These are phyloP conservation scores for Zizania latifolia DNA, from an alignment of 176 grass and related monocot species.

Conservation along the genomic window DNA sequence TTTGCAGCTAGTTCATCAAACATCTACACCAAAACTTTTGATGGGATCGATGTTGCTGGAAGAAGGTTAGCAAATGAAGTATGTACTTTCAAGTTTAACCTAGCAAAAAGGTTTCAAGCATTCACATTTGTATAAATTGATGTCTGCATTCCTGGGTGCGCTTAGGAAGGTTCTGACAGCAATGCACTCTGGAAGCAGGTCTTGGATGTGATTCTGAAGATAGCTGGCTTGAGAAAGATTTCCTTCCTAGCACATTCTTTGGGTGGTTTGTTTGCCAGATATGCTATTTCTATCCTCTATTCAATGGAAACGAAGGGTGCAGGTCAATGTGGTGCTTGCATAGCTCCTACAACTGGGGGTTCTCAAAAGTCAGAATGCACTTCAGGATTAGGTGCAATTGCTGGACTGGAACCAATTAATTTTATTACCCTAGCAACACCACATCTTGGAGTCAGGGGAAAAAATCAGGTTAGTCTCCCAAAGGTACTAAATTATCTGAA, in stretches of 20 bases:
- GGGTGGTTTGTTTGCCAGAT: slow-evolving; percentile 87
- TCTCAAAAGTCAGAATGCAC: slow-evolving; percentile 1
- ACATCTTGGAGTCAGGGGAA: slow-evolving; percentile 92
- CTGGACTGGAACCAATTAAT: slow-evolving; percentile 66
- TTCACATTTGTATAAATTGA: slow-evolving; percentile 16
- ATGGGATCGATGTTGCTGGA: slow-evolving; percentile 71
- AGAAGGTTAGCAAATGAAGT: slow-evolving; percentile 89
- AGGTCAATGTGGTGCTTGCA: neutral
- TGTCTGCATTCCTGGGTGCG: slow-evolving; percentile 6
- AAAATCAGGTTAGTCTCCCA: slow-evolving; percentile 57
- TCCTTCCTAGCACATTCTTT: slow-evolving; percentile 83
- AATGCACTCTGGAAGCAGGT: slow-evolving; percentile 47
- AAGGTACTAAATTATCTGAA: neutral
- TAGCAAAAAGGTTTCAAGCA: slow-evolving; percentile 21
- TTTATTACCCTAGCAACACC: slow-evolving; percentile 90
- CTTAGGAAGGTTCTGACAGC: slow-evolving; percentile 6
- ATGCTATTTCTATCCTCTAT: slow-evolving; percentile 68
- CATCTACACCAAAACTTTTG: slow-evolving; percentile 67
- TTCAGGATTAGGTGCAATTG: slow-evolving; percentile 45
- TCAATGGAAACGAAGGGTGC: slow-evolving; percentile 22
- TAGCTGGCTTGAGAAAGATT: slow-evolving; percentile 58
- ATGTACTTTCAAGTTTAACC: slow-evolving; percentile 20
- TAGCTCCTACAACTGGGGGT: neutral
- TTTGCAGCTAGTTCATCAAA: slow-evolving; percentile 79
- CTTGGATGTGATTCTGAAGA: slow-evolving; percentile 56